Percentiles rank a stretch among this genome's conserved stretches.
Evolutionary conservation across 768 basidiomycete species (phyloP).

Genomic region (Rhodotorula kratochvilovae): DNA sequence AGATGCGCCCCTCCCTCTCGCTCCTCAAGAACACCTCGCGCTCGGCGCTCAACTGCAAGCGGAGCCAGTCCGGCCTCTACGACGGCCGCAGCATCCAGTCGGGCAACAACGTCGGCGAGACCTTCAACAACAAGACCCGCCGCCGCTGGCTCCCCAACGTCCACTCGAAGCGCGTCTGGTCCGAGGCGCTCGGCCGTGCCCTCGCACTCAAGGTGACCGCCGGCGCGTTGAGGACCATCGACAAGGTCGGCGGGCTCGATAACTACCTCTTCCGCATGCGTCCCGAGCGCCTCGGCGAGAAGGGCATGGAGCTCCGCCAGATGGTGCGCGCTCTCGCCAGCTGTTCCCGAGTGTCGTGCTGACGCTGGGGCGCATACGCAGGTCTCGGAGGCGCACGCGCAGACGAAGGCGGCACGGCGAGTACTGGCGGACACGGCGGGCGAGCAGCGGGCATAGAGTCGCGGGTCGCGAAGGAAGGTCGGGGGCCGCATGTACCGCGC

Average conservation of each 20-base stretch:
- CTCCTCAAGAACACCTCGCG: slow-evolving; percentile 34
- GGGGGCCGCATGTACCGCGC: neutral
- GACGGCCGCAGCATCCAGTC: slow-evolving; percentile 62
- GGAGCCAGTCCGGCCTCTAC: slow-evolving; percentile 72
- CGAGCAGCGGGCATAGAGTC: neutral
- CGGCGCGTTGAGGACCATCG: slow-evolving; percentile 70
- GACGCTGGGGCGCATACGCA: neutral
- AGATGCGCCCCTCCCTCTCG: slow-evolving; percentile 9
- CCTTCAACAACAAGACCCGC: slow-evolving; percentile 77
- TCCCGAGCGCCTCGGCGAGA: slow-evolving; percentile 32
- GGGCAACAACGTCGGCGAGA: slow-evolving; percentile 81
- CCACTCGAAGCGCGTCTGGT: slow-evolving; percentile 67
- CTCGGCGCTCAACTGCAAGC: slow-evolving; percentile 70
- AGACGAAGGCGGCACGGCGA: slow-evolving; percentile 15
- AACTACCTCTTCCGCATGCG: slow-evolving; percentile 56
- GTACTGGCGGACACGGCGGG: neutral
- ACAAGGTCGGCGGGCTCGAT: slow-evolving; percentile 78
- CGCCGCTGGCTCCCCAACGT: slow-evolving; percentile 84
- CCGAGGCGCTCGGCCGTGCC: slow-evolving; percentile 59
- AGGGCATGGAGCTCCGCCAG: slow-evolving; percentile 35
- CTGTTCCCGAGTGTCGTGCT: neutral
- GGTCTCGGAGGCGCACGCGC: slow-evolving; percentile 34
- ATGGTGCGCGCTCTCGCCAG: slow-evolving; percentile 7
- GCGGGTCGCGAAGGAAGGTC: neutral
- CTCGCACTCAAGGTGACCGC: slow-evolving; percentile 69